Evolutionary conservation across 306 rosid genomes (phyloP).

Genomic region (Senna tora): DNA sequence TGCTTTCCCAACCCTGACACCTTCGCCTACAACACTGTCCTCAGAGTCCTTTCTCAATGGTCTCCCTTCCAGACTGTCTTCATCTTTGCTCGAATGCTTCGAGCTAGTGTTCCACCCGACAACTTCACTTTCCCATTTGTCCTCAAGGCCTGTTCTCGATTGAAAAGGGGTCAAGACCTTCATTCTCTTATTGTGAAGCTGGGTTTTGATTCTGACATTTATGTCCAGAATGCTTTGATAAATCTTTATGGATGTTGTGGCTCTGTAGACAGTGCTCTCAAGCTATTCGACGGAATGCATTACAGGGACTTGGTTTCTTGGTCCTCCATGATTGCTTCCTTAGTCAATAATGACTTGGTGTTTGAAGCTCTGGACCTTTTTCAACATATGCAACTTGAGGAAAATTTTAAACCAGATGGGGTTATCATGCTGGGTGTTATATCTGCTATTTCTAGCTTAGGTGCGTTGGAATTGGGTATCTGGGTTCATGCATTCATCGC

Average conservation of each 20-base stretch:
- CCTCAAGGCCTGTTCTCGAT: slow-evolving; percentile 46
- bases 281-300: slow-evolving; percentile 57
- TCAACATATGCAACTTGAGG: slow-evolving; percentile 56
- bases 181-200: slow-evolving; percentile 55
- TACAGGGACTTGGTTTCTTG: slow-evolving; percentile 61
- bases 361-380: slow-evolving; percentile 51
- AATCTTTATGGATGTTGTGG: slow-evolving; percentile 48
- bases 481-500: slow-evolving; percentile 53
- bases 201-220: slow-evolving; percentile 50
- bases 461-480: slow-evolving; percentile 57
- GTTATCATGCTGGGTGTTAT: slow-evolving; percentile 53
- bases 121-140: slow-evolving; percentile 68
- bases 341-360: slow-evolving; percentile 45
- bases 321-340: slow-evolving; percentile 55
- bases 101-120: slow-evolving; percentile 45
- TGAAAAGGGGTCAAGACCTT: slow-evolving; percentile 25
- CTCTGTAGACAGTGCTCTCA: slow-evolving; percentile 35
- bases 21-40: slow-evolving; percentile 49
- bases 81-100: slow-evolving; percentile 56
- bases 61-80: slow-evolving; percentile 46
- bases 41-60: slow-evolving; percentile 46
- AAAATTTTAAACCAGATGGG: slow-evolving; percentile 44
- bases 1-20: slow-evolving; percentile 46
- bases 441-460: slow-evolving; percentile 60
- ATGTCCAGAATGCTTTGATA: slow-evolving; percentile 54